phyloP scores from a whole-genome alignment of 345 rosid genomes.

The Populus deltoides region DNA sequence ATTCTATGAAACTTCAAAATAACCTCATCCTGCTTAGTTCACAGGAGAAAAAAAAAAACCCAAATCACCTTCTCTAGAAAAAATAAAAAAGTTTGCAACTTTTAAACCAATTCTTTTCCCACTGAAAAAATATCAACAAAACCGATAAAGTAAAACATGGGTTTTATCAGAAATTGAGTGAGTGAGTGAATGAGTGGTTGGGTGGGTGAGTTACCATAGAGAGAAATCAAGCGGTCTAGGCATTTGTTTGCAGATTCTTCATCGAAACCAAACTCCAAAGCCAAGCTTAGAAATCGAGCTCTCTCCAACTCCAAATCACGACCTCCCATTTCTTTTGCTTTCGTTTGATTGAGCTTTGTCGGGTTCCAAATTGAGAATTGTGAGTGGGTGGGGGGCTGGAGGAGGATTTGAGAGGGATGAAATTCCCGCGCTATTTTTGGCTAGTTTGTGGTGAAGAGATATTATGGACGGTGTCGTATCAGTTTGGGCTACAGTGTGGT shows the following conservation, averaged over 20 bases:
- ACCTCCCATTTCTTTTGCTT: constrained; percentile 23
- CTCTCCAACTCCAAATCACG: constrained; percentile 60
- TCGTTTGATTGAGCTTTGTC: neutral
- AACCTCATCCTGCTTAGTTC: no score
- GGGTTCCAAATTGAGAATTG: neutral
- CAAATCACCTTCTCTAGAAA: no score
- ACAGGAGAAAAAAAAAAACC: no score
- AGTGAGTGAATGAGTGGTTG: no score
- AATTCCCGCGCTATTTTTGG: constrained; percentile 22
- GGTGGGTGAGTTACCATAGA: constrained; percentile 48
- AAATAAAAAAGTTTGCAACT: no score
- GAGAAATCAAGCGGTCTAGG: constrained; percentile 64
- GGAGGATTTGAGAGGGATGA: neutral
- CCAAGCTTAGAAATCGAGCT: constrained; percentile 63
- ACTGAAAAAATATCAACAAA: no score
- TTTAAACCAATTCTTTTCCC: no score
- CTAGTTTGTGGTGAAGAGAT: no score
- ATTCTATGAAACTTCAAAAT: no score
- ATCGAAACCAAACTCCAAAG: constrained; percentile 68
- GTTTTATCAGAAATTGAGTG: neutral
- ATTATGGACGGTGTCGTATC: neutral
- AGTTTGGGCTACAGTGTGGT: neutral
- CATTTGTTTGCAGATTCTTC: constrained; percentile 54
- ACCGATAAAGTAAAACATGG: neutral
- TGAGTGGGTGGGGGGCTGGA: neutral